A percentile compares a stretch with the other conserved stretches of the same genome.
Conservation (phyloP, 306 rosid species). For the Prunus mongolica region DNA sequence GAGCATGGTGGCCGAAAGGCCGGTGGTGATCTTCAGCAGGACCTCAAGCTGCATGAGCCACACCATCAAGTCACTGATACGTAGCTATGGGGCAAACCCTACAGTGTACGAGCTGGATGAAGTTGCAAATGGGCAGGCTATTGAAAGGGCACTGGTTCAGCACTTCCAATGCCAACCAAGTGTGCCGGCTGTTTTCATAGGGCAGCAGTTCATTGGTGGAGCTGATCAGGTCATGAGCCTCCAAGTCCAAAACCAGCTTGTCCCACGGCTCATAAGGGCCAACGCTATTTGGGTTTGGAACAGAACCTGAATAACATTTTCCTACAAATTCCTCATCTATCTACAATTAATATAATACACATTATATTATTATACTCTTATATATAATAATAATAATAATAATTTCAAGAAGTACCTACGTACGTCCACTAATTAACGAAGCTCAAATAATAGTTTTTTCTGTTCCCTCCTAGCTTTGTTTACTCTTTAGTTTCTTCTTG, state of each 20-base stretch:
- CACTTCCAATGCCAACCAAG: slow-evolving; percentile 53
- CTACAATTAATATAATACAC: background rate
- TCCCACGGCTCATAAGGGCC: slow-evolving; percentile 50
- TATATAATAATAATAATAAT: too few species aligned
- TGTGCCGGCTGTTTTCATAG: slow-evolving; percentile 69
- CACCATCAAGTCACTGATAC: slow-evolving; percentile 45
- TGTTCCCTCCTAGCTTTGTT: background rate
- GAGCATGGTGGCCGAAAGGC: slow-evolving; percentile 51
- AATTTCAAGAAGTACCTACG: too few species aligned
- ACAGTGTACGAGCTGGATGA: slow-evolving; percentile 51
- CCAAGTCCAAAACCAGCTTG: slow-evolving; percentile 54
- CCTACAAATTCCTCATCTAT: background rate
- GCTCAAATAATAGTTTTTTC: slow-evolving; percentile 11
- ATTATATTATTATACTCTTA: background rate
- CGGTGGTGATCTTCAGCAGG: slow-evolving; percentile 76
- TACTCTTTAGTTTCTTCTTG: background rate
- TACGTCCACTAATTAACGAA: background rate
- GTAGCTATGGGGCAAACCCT: slow-evolving; percentile 47
- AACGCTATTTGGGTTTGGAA: slow-evolving; percentile 51
- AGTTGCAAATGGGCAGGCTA: slow-evolving; percentile 42
- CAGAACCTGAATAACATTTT: background rate
- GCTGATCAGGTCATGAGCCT: slow-evolving; percentile 51
- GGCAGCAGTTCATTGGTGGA: slow-evolving; percentile 65
- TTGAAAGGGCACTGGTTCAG: slow-evolving; percentile 41
- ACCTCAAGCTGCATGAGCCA: slow-evolving; percentile 49